A percentile compares a stretch with the other conserved stretches of the same genome.
phyloP scores from a whole-genome alignment of 2,329 filamentous ascomycete species.

The Cladosporium sp. region DNA sequence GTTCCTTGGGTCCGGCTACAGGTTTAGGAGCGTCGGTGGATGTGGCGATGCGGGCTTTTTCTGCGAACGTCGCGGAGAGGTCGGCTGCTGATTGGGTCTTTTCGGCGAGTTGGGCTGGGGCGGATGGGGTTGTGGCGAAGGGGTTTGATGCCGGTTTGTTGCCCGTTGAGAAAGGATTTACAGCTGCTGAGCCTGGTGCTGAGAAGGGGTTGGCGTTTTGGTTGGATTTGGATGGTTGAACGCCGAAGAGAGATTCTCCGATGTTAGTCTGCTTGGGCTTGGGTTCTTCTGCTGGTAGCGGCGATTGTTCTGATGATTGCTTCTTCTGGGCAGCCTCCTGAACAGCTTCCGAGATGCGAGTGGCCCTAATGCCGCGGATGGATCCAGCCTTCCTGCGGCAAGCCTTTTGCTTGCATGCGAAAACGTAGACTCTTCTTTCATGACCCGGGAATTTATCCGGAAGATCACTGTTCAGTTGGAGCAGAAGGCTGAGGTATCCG shows the following conservation, averaged over 20 bases:
- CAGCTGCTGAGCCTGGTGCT: constrained; percentile 38
- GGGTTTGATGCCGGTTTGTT: constrained; percentile 47
- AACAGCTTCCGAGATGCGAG: constrained; percentile 45
- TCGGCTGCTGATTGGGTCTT: constrained; percentile 17
- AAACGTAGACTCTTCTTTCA: constrained; percentile 82
- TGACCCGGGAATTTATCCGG: constrained; percentile 82
- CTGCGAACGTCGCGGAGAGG: constrained; percentile 29
- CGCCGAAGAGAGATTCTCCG: constrained; percentile 68
- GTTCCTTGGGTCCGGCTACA: constrained; percentile 45
- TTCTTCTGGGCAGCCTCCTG: constrained; percentile 14
- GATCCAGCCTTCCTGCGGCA: constrained; percentile 82
- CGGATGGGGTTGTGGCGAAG: constrained; percentile 47
- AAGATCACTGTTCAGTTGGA: constrained; percentile 88
- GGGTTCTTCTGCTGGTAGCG: constrained; percentile 12
- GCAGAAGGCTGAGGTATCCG: constrained; percentile 72
- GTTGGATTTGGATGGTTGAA: constrained; percentile 40
- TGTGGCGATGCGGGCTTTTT: constrained; percentile 28
- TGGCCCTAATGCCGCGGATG: constrained; percentile 68
- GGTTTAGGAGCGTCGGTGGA: constrained; percentile 23
- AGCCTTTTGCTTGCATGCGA: constrained; percentile 70
- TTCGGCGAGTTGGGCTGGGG: constrained; percentile 40
- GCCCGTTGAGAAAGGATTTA: constrained; percentile 30
- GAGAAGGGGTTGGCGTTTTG: constrained; percentile 60
- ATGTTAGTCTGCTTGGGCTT: constrained; percentile 41
- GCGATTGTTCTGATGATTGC: constrained; percentile 19